Conservation (phyloP, 75 land plant genomes). For the Pseudotsuga menziesii region DNA sequence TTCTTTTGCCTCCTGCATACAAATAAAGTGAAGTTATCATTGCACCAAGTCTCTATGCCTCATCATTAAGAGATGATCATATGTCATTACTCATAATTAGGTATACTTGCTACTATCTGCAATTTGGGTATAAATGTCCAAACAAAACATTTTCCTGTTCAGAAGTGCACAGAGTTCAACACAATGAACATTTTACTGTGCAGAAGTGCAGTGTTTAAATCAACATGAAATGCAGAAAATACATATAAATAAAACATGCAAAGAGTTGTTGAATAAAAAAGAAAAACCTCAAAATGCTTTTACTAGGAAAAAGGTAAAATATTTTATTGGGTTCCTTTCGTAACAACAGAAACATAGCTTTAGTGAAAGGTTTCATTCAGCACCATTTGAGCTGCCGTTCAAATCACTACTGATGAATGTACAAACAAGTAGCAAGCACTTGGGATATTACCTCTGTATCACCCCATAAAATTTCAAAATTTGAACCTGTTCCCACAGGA, state of each 20-base stretch:
- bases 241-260: not conserved
- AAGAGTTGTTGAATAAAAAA: not conserved
- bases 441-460: constrained; percentile 29
- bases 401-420: not conserved
- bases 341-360: not conserved
- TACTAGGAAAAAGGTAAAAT: not conserved
- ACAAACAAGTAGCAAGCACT: too few species aligned
- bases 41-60: not conserved
- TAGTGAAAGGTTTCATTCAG: too few species aligned
- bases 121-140: not conserved
- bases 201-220: not conserved
- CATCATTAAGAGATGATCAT: not conserved
- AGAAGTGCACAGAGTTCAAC: not conserved
- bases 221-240: not conserved
- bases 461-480: constrained; percentile 65
- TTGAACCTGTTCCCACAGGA: constrained; percentile 75
- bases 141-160: not conserved
- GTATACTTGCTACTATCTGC: not conserved
- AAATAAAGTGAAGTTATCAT: not conserved
- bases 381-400: not conserved
- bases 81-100: not conserved
- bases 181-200: too few species aligned
- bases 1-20: constrained; percentile 1
- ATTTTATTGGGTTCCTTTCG: not conserved
- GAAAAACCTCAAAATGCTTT: not conserved